Evolutionary conservation across 1,284 basidiomycete species (phyloP).

Genomic region (Inonotus hispidus): DNA sequence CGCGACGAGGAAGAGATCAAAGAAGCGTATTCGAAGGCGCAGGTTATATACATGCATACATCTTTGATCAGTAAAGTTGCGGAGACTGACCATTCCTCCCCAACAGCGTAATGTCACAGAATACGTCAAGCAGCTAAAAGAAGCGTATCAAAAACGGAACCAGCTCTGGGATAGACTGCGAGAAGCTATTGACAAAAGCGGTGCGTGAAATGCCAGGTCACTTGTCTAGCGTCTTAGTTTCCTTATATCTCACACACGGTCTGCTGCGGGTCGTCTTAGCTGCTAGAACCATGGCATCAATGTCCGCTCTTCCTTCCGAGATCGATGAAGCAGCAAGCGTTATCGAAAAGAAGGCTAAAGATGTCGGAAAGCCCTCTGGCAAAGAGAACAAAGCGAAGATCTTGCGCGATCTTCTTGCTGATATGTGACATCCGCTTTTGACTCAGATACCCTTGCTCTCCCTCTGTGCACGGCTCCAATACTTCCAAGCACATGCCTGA

Average conservation of each 20-base stretch:
- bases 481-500: not conserved
- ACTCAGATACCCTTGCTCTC: not conserved
- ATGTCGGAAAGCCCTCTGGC: conserved; percentile 9
- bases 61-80: not conserved
- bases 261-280: not conserved
- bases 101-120: conserved; percentile 26
- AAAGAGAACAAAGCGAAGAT: conserved; percentile 17
- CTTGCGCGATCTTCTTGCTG: conserved; percentile 16
- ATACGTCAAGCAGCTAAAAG: conserved; percentile 38
- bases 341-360: conserved; percentile 17
- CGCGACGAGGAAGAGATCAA: conserved; percentile 39
- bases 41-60: conserved; percentile 29
- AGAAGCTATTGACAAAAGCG: conserved; percentile 36
- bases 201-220: conserved; percentile 29
- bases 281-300: not conserved
- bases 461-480: not conserved
- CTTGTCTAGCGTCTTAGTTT: not conserved
- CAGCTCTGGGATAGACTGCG: conserved; percentile 42
- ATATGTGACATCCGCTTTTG: conserved; percentile 1
- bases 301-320: conserved; percentile 11
- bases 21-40: conserved; percentile 33
- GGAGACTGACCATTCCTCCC: conserved; percentile 27
- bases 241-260: not conserved
- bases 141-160: conserved; percentile 40
- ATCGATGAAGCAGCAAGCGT: conserved; percentile 8